phyloP scores from a whole-genome alignment of 106 monocot species.

The Dendrobium officinale region DNA sequence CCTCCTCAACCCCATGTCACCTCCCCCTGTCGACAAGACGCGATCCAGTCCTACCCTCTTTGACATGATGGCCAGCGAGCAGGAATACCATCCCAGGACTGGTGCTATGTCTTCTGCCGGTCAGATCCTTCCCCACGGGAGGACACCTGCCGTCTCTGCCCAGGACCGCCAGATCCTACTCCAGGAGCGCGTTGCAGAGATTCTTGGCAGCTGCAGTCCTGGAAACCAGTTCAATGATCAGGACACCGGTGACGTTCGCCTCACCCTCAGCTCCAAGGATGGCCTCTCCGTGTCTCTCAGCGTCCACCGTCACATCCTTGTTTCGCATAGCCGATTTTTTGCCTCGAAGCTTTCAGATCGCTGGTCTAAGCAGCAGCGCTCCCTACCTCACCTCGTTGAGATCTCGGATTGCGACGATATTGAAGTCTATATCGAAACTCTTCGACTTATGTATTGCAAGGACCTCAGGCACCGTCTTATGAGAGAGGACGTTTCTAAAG shows the following conservation, averaged over 20 bases:
- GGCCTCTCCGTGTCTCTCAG: conserved; percentile 46
- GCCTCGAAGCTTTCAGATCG: conserved; percentile 77
- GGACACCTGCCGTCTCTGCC: conserved; percentile 5
- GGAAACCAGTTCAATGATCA: conserved; percentile 61
- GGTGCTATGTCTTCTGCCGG: conserved; percentile 13
- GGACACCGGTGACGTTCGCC: conserved; percentile 55
- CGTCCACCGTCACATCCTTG: conserved; percentile 85
- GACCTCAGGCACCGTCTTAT: conserved; percentile 75
- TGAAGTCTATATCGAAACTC: conserved; percentile 82
- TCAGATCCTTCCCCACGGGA: neutral
- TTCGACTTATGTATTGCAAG: conserved; percentile 89
- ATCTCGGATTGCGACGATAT: conserved; percentile 99
- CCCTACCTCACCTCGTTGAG: conserved; percentile 77
- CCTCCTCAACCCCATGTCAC: conserved; percentile 96
- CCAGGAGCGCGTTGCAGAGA: conserved; percentile 64
- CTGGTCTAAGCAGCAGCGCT: conserved; percentile 74
- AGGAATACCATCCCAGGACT: conserved; percentile 49
- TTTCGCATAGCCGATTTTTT: conserved; percentile 73
- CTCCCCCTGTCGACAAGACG: conserved; percentile 53
- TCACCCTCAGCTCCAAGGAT: conserved; percentile 77
- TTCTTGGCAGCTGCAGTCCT: conserved; percentile 56
- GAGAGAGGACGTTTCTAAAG: conserved; percentile 65
- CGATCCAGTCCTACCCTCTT: conserved; percentile 94
- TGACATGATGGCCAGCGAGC: conserved; percentile 98
- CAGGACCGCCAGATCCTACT: conserved; percentile 66